Evolutionary conservation across 2,329 filamentous ascomycete species (phyloP), one percentile per base, ranked within the genome.

Genomic region (Microsporum canis): DNA sequence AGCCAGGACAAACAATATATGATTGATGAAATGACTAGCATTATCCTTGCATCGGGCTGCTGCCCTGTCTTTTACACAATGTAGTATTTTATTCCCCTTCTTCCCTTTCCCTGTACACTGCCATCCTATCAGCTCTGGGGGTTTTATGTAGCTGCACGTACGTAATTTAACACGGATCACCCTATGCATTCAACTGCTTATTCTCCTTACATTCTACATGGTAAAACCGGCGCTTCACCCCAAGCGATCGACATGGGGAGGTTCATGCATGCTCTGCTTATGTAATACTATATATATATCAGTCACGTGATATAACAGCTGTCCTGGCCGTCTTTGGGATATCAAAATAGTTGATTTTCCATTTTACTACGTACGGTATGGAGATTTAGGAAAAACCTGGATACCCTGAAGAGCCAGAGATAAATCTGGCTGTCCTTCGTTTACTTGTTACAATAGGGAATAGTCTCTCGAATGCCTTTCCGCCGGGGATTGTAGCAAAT

Each of bases 21-120:
- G 49, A 53, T 34, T 53, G 49, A 53, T 53, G 49, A 53, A 53
- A 53, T 53, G 49, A 53, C 49, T 33, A 53, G 49, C 49, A 53
- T 53, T 31, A 53, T 53, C 49, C 49, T 53, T 53, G 49, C 49
- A 53, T 23, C 17, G 17, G 17, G 17, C 17, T 23, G 17, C 17
- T 23, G 17, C 17, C 17, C 17, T 23, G 17, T 23, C 17, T 23
- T 23, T 23, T 23, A 23, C 17, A 23, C 17, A 23, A 23, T 23
- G 39, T 5, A 14, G n/a, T 43, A 43, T 14, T 27, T 10, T 53
- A n/a, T 31, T 10, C 49, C 33, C 33, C 31, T n/a, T 33, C n/a
- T 53, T 43, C 39, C 39, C 14, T n/a, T n/a, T n/a, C 39, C 39
- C 39, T n/a, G n/a, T 43, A n/a, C 39, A 43, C 39, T n/a, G n/a